Conservation (phyloP, 306 rosid genomes). For the Vigna nakashimae region DNA sequence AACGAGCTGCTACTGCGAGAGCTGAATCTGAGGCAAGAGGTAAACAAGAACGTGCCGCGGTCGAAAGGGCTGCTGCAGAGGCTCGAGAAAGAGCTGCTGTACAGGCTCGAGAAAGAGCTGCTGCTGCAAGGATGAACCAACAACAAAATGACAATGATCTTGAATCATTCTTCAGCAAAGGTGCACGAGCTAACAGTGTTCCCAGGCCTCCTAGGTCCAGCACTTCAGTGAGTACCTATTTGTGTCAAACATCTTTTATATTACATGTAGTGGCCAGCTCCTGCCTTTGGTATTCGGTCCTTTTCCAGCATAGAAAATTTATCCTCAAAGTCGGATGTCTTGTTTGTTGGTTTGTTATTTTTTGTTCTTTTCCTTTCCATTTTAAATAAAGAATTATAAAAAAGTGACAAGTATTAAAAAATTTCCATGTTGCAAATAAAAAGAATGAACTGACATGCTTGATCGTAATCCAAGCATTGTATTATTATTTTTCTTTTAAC, state of each 20-base stretch:
- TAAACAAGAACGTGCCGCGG: constrained; percentile 88
- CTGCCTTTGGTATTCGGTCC: constrained; percentile 28
- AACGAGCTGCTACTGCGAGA: constrained; percentile 53
- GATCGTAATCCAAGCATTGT: neutral
- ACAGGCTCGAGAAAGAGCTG: constrained; percentile 81
- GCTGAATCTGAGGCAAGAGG: constrained; percentile 72
- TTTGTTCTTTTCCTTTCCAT: constrained; percentile 23
- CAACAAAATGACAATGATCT: constrained; percentile 82
- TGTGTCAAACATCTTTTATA: constrained; percentile 42
- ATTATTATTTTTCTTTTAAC: neutral
- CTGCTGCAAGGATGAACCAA: constrained; percentile 81
- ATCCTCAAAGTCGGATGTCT: constrained; percentile 5
- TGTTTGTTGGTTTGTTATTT: constrained; percentile 11
- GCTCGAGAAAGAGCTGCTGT: constrained; percentile 86
- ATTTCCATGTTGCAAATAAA: constrained; percentile 33
- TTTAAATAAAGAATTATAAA: constrained; percentile 31
- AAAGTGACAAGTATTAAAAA: constrained; percentile 5
- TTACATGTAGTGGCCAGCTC: neutral
- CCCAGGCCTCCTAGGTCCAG: constrained; percentile 91
- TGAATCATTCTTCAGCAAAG: constrained; percentile 79
- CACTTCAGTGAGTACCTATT: constrained; percentile 68
- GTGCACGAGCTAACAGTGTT: constrained; percentile 73
- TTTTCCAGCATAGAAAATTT: constrained; percentile 11
- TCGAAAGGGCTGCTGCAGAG: constrained; percentile 85
- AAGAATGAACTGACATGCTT: constrained; percentile 1